These are phyloP conservation scores for Tricholoma sp. DNA, from an alignment of 768 basidiomycete species.

Conservation along the genomic window DNA sequence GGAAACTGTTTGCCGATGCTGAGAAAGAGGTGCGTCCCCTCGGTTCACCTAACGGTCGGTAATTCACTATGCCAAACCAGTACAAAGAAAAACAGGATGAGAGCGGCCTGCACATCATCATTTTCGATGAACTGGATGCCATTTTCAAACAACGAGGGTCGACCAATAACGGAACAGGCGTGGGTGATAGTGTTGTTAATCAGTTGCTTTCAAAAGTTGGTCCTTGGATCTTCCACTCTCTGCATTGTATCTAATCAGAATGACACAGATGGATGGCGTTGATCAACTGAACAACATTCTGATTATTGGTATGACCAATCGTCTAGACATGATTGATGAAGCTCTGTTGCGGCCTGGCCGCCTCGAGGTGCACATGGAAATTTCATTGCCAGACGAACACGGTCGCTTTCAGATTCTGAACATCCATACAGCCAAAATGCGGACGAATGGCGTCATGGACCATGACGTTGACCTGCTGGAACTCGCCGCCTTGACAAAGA, in stretches of 20 bases:
- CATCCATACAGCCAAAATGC: slow-evolving; percentile 96
- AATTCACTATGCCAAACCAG: slow-evolving; percentile 29
- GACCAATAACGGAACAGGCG: slow-evolving; percentile 86
- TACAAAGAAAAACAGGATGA: slow-evolving; percentile 98
- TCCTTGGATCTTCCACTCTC: background rate
- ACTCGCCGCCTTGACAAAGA: slow-evolving; percentile 83
- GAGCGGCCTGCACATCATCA: slow-evolving; percentile 97
- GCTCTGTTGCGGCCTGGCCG: slow-evolving; percentile 95
- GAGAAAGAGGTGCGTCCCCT: slow-evolving; percentile 75
- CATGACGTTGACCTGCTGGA: slow-evolving; percentile 76
- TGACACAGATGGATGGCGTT: slow-evolving; percentile 91
- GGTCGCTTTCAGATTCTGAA: slow-evolving; percentile 91
- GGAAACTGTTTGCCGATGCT: slow-evolving; percentile 96
- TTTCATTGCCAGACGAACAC: slow-evolving; percentile 90
- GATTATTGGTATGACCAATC: slow-evolving; percentile 99
- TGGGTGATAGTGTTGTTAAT: slow-evolving; percentile 98
- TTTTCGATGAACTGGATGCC: slow-evolving; percentile 98
- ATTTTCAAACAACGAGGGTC: slow-evolving; percentile 99
- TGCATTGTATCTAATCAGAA: background rate
- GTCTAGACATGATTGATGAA: slow-evolving; percentile 98
- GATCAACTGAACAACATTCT: slow-evolving; percentile 98
- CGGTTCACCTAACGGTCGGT: background rate
- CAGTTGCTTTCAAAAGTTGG: slow-evolving; percentile 92
- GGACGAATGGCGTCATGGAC: slow-evolving; percentile 86
- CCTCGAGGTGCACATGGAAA: slow-evolving; percentile 99